Base-by-base conservation (phyloP, 176 grass and related monocot species). In the Chloris gayana region DNA sequence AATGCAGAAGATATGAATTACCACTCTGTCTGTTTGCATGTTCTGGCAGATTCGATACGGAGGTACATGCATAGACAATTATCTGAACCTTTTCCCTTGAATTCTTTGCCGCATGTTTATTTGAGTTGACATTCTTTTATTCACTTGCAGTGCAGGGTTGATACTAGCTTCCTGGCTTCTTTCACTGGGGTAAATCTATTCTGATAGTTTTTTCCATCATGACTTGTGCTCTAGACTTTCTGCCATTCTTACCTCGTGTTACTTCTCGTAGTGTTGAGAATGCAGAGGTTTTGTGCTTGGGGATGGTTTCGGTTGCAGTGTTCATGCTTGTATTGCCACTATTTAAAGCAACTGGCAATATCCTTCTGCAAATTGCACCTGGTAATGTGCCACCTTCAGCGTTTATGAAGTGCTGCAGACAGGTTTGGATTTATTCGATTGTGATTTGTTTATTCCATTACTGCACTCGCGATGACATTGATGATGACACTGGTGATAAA, bases 1-100 rank as follows among this genome's bases (percentile, higher is more conserved):
- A 98, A 95, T 61, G 83, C 96, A 25, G 96, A 95, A 84, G 96
- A 98, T 89, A 95, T 98, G 96, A 98, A 98, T 79, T 91, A 92
- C 72, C 96, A 98, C 72, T 95, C 92, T 13, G 86, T 98, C 34
- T 98, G 92, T 76, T 83, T 98, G 58, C 96, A 98, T 86, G 96
- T 98, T 74, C 69, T 98, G 70, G 88, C 96, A 53, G 96, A 98
- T 88, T 98, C 96, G 66, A 88, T 95, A 61, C 79, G 95, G 47
- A 98, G 95, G 95, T 98, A 89, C 22, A 63, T 61, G 73, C 26
- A 67, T 69, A 37, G 44, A 5, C 78, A 29, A 17, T 12, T 22
- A 71, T 31, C 9, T 66, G 67, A 67, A 33, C 53, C 62, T 83
- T 27, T 74, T 60, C 34, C 21, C 26, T 18, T 77, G 11, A 70